Evolutionary conservation across 2,329 filamentous ascomycete species (phyloP).

Genomic region (Beauveria medogensis): DNA sequence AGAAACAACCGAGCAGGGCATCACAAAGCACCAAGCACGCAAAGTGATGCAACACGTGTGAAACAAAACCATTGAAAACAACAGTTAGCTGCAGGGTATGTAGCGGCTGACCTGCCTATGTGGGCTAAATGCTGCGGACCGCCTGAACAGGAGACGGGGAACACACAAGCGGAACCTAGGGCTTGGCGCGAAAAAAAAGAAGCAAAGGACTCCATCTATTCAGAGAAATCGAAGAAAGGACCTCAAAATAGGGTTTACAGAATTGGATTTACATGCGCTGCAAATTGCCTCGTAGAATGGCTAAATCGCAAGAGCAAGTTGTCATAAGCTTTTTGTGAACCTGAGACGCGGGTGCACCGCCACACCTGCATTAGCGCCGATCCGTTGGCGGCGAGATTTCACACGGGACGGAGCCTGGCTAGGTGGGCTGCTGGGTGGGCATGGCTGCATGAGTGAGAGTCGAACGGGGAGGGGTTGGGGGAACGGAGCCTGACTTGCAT

Average conservation of each 20-base stretch:
- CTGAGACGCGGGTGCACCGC: conserved; percentile 24
- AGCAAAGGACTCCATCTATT: too few relatives aligned
- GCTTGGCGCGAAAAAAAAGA: too few relatives aligned
- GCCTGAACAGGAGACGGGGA: too few relatives aligned
- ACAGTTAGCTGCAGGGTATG: background rate
- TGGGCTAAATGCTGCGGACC: too few relatives aligned
- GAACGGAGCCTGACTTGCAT: background rate
- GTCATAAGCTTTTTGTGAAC: background rate
- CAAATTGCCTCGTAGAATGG: background rate
- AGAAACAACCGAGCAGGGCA: too few relatives aligned
- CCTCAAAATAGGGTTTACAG: background rate
- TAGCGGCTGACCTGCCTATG: background rate
- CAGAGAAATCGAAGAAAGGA: background rate
- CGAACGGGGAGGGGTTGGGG: background rate
- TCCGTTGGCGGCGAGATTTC: conserved; percentile 18
- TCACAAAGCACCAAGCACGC: background rate
- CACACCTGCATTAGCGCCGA: conserved; percentile 32
- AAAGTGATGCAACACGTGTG: background rate
- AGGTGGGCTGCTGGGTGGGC: too few relatives aligned
- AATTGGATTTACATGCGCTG: background rate
- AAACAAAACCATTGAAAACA: background rate
- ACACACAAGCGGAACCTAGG: too few relatives aligned
- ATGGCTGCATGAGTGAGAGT: background rate
- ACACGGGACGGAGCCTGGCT: conserved; percentile 1
- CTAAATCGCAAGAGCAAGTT: background rate